A percentile compares a stretch with the other conserved stretches of the same genome.
Evolutionary conservation across 2,329 filamentous ascomycete species (phyloP).

Genomic region (Venturia effusa): DNA sequence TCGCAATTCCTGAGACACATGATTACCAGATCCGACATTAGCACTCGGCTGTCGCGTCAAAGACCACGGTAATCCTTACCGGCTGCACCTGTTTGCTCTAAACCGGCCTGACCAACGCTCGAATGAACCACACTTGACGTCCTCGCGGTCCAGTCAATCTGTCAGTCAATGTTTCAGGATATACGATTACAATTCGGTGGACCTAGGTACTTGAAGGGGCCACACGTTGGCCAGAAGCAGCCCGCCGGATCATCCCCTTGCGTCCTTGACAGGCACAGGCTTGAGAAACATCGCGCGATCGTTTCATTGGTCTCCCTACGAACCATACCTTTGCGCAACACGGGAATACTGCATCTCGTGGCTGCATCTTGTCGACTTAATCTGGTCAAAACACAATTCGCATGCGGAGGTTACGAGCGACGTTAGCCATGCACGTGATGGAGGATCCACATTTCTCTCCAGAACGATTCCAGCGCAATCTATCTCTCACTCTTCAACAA

Average conservation of each 20-base stretch:
- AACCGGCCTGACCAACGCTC: background rate
- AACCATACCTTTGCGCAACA: background rate
- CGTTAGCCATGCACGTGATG: background rate
- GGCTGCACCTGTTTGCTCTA: background rate
- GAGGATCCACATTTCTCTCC: background rate
- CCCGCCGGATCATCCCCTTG: background rate
- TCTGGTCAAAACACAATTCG: background rate
- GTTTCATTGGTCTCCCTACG: background rate
- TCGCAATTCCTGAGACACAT: constrained; percentile 5
- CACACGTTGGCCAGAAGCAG: background rate
- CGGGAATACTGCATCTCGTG: background rate
- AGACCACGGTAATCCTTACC: background rate
- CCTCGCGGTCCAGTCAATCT: background rate
- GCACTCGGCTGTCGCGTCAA: background rate
- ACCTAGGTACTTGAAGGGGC: background rate
- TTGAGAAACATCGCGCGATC: constrained; percentile 14
- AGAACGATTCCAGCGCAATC: background rate
- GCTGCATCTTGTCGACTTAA: background rate
- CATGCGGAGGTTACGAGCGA: background rate
- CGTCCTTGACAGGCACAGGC: constrained; percentile 11
- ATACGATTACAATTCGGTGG: background rate
- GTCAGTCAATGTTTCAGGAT: background rate
- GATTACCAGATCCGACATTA: background rate
- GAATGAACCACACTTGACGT: background rate
- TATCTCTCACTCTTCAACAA: constrained; percentile 5